A percentile compares a stretch with the other conserved stretches of the same genome.
These are phyloP conservation scores for Picea glauca DNA, from an alignment of 75 land plant species.

Conservation along the genomic window DNA sequence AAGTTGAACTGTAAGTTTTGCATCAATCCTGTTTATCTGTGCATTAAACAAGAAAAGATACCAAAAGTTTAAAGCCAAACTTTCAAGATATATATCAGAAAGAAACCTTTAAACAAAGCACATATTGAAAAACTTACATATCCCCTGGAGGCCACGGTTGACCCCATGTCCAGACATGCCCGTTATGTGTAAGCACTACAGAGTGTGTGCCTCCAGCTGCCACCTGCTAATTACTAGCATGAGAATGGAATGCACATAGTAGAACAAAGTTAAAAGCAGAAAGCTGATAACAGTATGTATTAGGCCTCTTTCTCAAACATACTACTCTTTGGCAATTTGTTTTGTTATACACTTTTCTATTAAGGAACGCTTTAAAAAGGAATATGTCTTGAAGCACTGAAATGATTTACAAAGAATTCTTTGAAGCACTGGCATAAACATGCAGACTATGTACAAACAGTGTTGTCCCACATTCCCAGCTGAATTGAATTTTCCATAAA, in stretches of 20 bases:
- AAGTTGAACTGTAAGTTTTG: conserved; percentile 3
- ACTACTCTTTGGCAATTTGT: neutral
- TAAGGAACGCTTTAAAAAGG: neutral
- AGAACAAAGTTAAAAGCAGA: neutral
- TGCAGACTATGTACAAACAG: no score
- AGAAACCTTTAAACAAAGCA: neutral
- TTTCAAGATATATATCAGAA: neutral
- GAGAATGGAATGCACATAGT: neutral
- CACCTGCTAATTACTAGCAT: conserved; percentile 41
- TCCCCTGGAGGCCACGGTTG: conserved; percentile 99
- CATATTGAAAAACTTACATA: conserved; percentile 45
- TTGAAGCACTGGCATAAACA: no score
- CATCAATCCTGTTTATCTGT: neutral
- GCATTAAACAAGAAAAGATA: neutral
- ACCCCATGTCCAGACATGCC: conserved; percentile 98
- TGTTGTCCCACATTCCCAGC: no score
- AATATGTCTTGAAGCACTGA: neutral
- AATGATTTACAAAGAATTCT: neutral
- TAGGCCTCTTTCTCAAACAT: neutral
- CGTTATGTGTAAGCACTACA: conserved; percentile 86
- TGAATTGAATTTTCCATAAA: no score
- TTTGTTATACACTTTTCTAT: neutral
- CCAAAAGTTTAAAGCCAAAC: neutral
- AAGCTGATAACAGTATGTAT: neutral
- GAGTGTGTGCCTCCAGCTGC: conserved; percentile 99